Evolutionary conservation across 2,329 filamentous ascomycete species (phyloP).

Genomic region (Calonectria naviculata): DNA sequence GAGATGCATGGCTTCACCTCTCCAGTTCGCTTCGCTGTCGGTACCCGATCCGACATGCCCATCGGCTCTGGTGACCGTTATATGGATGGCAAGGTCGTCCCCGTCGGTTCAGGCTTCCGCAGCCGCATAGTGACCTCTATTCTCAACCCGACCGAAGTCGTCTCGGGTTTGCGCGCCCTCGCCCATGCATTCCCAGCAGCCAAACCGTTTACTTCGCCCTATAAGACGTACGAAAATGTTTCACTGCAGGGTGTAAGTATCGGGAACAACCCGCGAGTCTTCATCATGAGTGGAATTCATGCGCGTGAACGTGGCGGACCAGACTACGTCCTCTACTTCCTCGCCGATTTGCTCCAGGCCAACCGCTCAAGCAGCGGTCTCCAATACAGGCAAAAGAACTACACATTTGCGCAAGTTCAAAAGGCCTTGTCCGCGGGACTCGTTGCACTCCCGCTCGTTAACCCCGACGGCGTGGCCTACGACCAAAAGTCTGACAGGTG

Average conservation of each 20-base stretch:
- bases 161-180: slow-evolving; percentile 56
- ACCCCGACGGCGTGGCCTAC: slow-evolving; percentile 64
- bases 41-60: slow-evolving; percentile 43
- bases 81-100: slow-evolving; percentile 49
- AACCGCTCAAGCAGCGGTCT: slow-evolving; percentile 60
- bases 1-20: slow-evolving; percentile 39
- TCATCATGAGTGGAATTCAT: slow-evolving; percentile 65
- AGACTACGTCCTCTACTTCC: slow-evolving; percentile 67
- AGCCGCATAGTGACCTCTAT: slow-evolving; percentile 53
- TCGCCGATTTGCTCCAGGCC: slow-evolving; percentile 66
- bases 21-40: slow-evolving; percentile 10
- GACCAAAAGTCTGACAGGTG: slow-evolving; percentile 61
- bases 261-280: slow-evolving; percentile 59
- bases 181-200: slow-evolving; percentile 51
- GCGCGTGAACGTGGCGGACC: slow-evolving; percentile 68
- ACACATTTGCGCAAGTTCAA: slow-evolving; percentile 63
- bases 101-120: slow-evolving; percentile 46
- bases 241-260: slow-evolving; percentile 54
- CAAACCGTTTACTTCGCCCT: slow-evolving; percentile 53
- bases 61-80: slow-evolving; percentile 57
- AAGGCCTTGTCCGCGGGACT: slow-evolving; percentile 63
- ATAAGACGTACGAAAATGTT: slow-evolving; percentile 56
- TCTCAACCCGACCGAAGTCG: slow-evolving; percentile 58
- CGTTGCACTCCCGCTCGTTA: slow-evolving; percentile 63
- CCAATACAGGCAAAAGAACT: slow-evolving; percentile 62